Evolutionary conservation across 176 grass and related monocot genomes (phyloP), one percentile per base, ranked within the genome.

Genomic region (Carex cristatella): DNA sequence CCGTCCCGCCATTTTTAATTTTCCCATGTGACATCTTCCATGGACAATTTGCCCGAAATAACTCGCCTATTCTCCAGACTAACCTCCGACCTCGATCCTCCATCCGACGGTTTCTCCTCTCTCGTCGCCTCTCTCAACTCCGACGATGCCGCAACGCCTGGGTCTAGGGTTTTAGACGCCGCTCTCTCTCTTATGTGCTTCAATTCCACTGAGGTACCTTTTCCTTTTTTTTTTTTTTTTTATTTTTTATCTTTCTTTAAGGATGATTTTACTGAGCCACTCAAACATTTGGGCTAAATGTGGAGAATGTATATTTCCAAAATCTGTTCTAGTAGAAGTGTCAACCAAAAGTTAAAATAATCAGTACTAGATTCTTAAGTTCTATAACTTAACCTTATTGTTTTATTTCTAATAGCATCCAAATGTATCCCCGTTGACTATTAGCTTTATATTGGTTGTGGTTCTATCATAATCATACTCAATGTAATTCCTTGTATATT

Each of bases 111-210:
- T 61, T 33, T 98, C 12, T 84, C 89, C 35, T 93, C 91, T 69
- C 89, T 98, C 86, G 89, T 86, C 11, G 80, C 89, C 19, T 85
- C 89, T 33, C 91, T 94, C 85, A 79, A 85, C 69, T 72, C 74
- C 87, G 44, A 69, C 55, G 57, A 64, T 57, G 53, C 10, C 44
- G 4, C 64, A 12, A 6, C 60, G 31, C 69, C 91, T 79, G 75
- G 85, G 33, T 76, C 89, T 85, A 80, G 88, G 51, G 91, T 98
- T 89, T 87, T 93, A 74, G 88, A 98, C 86, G 28, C 88, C 19
- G 85, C 91, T 77, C 95, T 98, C 62, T 94, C 92, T 44, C 91
- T 94, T 60, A 98, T 93, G 91, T 98, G 92, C 87, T 93, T 94
- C 82, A 87, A 88, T 69, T 82, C 84, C 6, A 46, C 84, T 9